phyloP scores from a whole-genome alignment of 768 basidiomycete genomes.

The Roridomyces roridus region DNA sequence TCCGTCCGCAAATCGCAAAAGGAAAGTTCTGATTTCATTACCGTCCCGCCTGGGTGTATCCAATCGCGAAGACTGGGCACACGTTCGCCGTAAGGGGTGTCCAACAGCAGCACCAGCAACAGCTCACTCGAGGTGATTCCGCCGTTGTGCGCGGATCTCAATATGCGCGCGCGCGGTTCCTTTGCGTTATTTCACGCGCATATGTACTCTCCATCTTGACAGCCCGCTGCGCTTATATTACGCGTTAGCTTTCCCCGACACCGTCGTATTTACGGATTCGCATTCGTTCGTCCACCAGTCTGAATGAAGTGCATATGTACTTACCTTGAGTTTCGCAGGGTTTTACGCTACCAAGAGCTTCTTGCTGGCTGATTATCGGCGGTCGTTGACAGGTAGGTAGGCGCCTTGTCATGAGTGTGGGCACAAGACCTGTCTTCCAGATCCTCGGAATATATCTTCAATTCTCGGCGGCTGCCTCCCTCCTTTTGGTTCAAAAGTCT shows the following conservation, averaged over 20 bases:
- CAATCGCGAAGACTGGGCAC: too few relatives aligned
- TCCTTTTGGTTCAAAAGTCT: not conserved
- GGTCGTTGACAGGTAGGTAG: constrained; percentile 1
- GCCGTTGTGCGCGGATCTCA: constrained; percentile 7
- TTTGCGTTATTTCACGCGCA: not conserved
- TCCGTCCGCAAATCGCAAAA: too few relatives aligned
- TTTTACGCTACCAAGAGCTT: too few relatives aligned
- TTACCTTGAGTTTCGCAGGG: too few relatives aligned
- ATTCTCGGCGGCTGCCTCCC: too few relatives aligned
- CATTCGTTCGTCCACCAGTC: too few relatives aligned
- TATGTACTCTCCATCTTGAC: not conserved
- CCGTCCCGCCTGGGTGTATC: too few relatives aligned
- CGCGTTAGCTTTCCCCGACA: not conserved
- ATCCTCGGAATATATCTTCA: too few relatives aligned
- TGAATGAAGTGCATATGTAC: too few relatives aligned
- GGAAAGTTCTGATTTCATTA: too few relatives aligned
- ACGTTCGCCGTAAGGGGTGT: too few relatives aligned
- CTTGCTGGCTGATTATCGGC: not conserved
- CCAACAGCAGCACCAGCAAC: too few relatives aligned
- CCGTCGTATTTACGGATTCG: not conserved
- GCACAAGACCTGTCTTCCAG: not conserved
- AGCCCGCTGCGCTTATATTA: not conserved
- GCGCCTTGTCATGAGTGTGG: not conserved
- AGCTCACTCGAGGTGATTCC: not conserved
- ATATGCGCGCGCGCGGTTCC: not conserved